Evolutionary conservation across 2,329 filamentous ascomycete genomes (phyloP), one percentile per base, ranked within the genome.

Genomic region (Alternaria atra): DNA sequence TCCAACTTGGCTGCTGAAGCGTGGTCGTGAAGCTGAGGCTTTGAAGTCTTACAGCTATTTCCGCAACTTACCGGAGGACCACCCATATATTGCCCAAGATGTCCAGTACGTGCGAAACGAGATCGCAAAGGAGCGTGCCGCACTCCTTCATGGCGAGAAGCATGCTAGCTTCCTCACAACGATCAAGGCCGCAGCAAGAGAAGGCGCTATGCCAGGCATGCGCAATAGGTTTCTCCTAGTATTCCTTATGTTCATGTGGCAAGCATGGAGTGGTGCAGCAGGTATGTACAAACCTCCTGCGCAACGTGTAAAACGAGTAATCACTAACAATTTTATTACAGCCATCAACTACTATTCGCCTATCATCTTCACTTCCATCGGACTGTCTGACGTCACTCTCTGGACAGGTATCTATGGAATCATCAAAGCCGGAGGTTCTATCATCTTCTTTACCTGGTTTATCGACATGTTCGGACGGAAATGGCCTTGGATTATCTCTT

Each of bases 61-160:
- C 39, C 80, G 85, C 7, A 79, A 81, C n/a, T 72, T 87, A 3
- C 80, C 78, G 2, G 67, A 73, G 29, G 71, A 79, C 47, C 78
- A 82, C 52, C 72, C 71, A 9, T 80, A 80, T 56, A 77, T 87
- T 20, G 62, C 65, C 1, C 68, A 79, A 53, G 77, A 79, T 47
- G 64, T 78, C 4, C 60, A 67, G 6, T 74, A 73, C 53, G 71
- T 80, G 46, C 70, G 72, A 44, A 63, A 64, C 15, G 66, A 76
- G 43, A 76, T 79, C 20, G 65, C 72, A 9, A 69, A 72, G 15
- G 74, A 78, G 51, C 71, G 74, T 23, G 66, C 72, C 6, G 64
- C 68, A 2, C 67, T 76, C 2, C 67, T 73, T 29, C 70, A 70
- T n/a, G 70, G 55, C 4, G 56, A 73, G 40, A 59, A 66, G 30